Evolutionary conservation across 1,284 basidiomycete genomes (phyloP).

Genomic region (Ustilago loliicola): DNA sequence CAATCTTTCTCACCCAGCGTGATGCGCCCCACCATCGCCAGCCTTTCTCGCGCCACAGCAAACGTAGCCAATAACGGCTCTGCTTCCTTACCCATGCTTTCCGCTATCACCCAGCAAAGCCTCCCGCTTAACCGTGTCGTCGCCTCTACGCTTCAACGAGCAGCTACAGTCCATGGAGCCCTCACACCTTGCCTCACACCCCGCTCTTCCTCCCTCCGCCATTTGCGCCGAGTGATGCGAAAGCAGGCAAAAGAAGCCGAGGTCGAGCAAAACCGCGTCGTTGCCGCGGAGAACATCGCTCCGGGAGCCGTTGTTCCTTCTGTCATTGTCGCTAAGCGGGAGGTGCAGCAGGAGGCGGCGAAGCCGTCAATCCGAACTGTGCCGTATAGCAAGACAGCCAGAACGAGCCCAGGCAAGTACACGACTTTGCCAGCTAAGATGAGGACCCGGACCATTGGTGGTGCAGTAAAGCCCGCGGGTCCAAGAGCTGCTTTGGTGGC

Average conservation of each 20-base stretch:
- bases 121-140: background rate
- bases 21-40: conserved; percentile 40
- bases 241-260: conserved; percentile 44
- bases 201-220: conserved; percentile 43
- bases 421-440: conserved; percentile 14
- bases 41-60: conserved; percentile 15
- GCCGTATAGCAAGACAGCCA: background rate
- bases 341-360: background rate
- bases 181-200: conserved; percentile 37
- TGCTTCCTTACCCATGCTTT: conserved; percentile 30
- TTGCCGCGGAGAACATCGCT: conserved; percentile 37
- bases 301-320: conserved; percentile 37
- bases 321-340: background rate
- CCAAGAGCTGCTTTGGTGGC: conserved; percentile 22
- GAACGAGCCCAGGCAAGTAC: conserved; percentile 5
- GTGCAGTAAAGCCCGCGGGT: conserved; percentile 16
- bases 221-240: conserved; percentile 39
- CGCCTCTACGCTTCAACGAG: conserved; percentile 24
- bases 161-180: conserved; percentile 30
- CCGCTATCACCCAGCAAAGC: conserved; percentile 8
- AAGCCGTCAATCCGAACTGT: conserved; percentile 32
- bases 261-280: conserved; percentile 27
- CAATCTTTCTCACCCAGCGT: conserved; percentile 42
- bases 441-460: conserved; percentile 1
- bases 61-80: conserved; percentile 9